Percentiles rank a stretch among this genome's conserved stretches.
phyloP scores from a whole-genome alignment of 257 asterid species.

The Asclepias syriaca region DNA sequence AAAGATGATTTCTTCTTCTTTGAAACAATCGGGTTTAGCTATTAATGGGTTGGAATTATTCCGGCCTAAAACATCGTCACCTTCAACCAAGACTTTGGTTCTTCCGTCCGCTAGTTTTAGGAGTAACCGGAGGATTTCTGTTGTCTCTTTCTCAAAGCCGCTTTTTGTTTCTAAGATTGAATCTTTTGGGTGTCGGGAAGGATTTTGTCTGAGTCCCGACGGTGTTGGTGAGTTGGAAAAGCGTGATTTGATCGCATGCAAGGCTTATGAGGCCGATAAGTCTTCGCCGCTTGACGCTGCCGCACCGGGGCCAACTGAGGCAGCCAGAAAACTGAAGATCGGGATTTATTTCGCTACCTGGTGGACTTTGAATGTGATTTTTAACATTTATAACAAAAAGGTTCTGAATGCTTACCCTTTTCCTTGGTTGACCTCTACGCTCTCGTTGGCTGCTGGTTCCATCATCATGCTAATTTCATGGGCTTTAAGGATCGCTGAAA shows the following conservation, averaged over 20 bases:
- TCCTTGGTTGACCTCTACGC: constrained; percentile 94
- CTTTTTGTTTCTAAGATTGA: constrained; percentile 35
- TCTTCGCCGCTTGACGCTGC: constrained; percentile 44
- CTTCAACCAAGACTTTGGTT: constrained; percentile 12
- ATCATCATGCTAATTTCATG: constrained; percentile 83
- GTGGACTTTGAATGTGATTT: constrained; percentile 92
- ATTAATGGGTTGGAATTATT: constrained; percentile 36
- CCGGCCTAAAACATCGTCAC: constrained; percentile 25
- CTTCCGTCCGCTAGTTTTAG: constrained; percentile 28
- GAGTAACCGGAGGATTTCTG: constrained; percentile 27
- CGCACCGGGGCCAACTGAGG: constrained; percentile 40
- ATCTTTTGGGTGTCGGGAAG: constrained; percentile 11
- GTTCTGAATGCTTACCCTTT: constrained; percentile 85
- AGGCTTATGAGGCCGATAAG: constrained; percentile 75
- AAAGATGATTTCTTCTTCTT: constrained; percentile 64
- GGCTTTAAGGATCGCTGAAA: constrained; percentile 74
- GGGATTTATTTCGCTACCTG: constrained; percentile 87
- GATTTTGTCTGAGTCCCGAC: constrained; percentile 5
- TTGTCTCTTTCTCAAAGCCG: constrained; percentile 40
- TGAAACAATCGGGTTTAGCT: constrained; percentile 38
- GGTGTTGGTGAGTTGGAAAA: constrained; percentile 5
- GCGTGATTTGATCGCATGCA: constrained; percentile 41
- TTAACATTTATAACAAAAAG: constrained; percentile 86
- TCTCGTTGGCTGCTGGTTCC: constrained; percentile 89
- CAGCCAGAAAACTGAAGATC: constrained; percentile 70